Percentiles rank a stretch among this genome's conserved stretches.
These are phyloP conservation scores for Emmonsiellopsis sp. DNA, from an alignment of 2,329 filamentous ascomycete genomes.

Conservation along the genomic window DNA sequence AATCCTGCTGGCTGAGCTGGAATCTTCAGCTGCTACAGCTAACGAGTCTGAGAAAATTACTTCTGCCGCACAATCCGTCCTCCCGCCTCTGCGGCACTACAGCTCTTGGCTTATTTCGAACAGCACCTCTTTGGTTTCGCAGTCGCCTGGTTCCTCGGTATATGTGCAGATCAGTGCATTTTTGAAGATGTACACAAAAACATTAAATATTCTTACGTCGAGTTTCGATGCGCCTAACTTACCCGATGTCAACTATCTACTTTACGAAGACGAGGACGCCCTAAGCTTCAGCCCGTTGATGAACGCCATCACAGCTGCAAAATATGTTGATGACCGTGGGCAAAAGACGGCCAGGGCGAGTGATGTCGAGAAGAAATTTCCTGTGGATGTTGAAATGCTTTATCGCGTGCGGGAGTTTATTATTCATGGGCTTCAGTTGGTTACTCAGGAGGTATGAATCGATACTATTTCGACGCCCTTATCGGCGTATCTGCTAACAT, in stretches of 20 bases:
- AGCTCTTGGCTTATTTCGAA: conserved; percentile 57
- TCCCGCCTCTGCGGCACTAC: conserved; percentile 58
- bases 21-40: conserved; percentile 42
- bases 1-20: conserved; percentile 60
- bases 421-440: conserved; percentile 50
- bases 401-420: conserved; percentile 55
- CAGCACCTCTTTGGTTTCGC: conserved; percentile 44
- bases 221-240: conserved; percentile 51
- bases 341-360: conserved; percentile 45
- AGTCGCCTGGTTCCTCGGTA: conserved; percentile 44
- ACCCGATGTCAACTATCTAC: conserved; percentile 49
- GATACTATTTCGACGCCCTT: conserved; percentile 7
- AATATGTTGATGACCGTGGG: conserved; percentile 40
- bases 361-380: conserved; percentile 40
- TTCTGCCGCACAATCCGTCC: conserved; percentile 48
- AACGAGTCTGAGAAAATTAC: conserved; percentile 43
- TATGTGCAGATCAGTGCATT: conserved; percentile 50
- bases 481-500: conserved; percentile 16
- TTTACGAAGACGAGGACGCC: conserved; percentile 59
- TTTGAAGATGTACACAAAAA: conserved; percentile 57
- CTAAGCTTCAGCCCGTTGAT: conserved; percentile 55
- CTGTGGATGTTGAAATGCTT: conserved; percentile 57
- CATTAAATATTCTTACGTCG: conserved; percentile 49
- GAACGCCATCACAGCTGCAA: conserved; percentile 38
- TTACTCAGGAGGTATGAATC: conserved; percentile 36